Evolutionary conservation across 2,329 filamentous ascomycete genomes (phyloP), one percentile per base, ranked within the genome.

Genomic region (Hirsutella rhossiliensis): DNA sequence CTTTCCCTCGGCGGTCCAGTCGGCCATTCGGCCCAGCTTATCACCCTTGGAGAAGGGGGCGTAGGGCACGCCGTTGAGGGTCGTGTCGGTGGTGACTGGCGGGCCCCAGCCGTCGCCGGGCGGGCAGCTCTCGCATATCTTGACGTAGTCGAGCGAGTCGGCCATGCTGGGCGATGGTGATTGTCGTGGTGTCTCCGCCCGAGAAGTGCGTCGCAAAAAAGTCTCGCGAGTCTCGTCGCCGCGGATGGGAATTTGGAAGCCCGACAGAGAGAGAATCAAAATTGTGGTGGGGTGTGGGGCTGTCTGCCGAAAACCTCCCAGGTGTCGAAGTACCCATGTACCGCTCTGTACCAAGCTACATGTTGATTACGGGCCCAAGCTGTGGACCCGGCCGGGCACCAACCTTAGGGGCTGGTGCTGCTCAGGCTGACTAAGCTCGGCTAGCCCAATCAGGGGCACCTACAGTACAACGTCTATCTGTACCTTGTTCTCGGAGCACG

Each of bases 21-120:
- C 92, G 48, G 92, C 92, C 89, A 98, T 97, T 64, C 92, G 89
- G 60, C 92, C 92, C 48, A 98, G 75, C 76, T 96, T 97, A 73
- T 98, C 92, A 63, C 87, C 88, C 70, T 98, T 98, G 54, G 89
- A 96, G 74, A 92, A 98, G 48, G 92, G 92, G 56, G 92, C 92
- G 66, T 96, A 98, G 34, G 92, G 92, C 41, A 97, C 87, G 62
- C 92, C 92, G 62, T 94, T 82, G 58, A 97, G 78, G 49, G 86
- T 95, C 51, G 87, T 94, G 64, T 95, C 87, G 56, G 71, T 79
- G 48, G 88, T 84, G 54, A 84, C 78, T 48, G 84, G 66, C 43
- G 90, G 90, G 48, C 92, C 92, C 92, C 92, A 98, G 65, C 81
- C 78, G 57, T 87, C 82, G 60, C 82, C 81, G 45, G 82, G 72